These are phyloP conservation scores for Endocalyx cinctus DNA, from an alignment of 2,329 filamentous ascomycete species.

Conservation along the genomic window DNA sequence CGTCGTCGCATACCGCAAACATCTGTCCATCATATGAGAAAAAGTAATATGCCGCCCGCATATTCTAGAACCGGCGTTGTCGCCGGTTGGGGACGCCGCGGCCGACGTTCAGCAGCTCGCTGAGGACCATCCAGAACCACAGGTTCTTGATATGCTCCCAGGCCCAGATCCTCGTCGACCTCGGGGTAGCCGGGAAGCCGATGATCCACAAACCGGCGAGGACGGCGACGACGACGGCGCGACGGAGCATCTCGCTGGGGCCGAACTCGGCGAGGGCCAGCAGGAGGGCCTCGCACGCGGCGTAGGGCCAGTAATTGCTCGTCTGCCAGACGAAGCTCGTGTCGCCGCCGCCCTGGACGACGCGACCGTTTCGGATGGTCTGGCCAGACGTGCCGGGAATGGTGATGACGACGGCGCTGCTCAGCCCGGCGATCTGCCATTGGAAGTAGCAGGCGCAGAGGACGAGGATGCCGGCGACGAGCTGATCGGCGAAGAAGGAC, in stretches of 20 bases:
- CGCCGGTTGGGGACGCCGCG: too few species aligned
- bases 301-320: slow-evolving; percentile 15
- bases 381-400: slow-evolving; percentile 5
- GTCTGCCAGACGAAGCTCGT: slow-evolving; percentile 15
- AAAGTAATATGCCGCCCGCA: too few species aligned
- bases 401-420: slow-evolving; percentile 8
- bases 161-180: slow-evolving; percentile 12
- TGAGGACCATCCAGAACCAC: slow-evolving; percentile 10
- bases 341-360: slow-evolving; percentile 5
- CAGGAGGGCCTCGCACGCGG: slow-evolving; percentile 13
- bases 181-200: slow-evolving; percentile 14
- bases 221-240: slow-evolving; percentile 10
- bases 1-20: too few species aligned
- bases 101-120: slow-evolving; percentile 13
- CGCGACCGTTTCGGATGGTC: slow-evolving; percentile 11
- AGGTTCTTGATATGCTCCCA: slow-evolving; percentile 17
- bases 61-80: too few species aligned
- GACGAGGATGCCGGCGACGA: slow-evolving; percentile 33
- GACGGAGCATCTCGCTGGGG: slow-evolving; percentile 12
- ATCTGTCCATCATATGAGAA: too few species aligned
- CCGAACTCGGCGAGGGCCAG: slow-evolving; percentile 17
- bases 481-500: slow-evolving; percentile 42
- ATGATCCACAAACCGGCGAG: slow-evolving; percentile 14
- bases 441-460: slow-evolving; percentile 30
- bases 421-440: slow-evolving; percentile 13